Evolutionary conservation across 2,329 filamentous ascomycete genomes (phyloP), one percentile per base, ranked within the genome.

Genomic region (Domatiomyces catenatus): DNA sequence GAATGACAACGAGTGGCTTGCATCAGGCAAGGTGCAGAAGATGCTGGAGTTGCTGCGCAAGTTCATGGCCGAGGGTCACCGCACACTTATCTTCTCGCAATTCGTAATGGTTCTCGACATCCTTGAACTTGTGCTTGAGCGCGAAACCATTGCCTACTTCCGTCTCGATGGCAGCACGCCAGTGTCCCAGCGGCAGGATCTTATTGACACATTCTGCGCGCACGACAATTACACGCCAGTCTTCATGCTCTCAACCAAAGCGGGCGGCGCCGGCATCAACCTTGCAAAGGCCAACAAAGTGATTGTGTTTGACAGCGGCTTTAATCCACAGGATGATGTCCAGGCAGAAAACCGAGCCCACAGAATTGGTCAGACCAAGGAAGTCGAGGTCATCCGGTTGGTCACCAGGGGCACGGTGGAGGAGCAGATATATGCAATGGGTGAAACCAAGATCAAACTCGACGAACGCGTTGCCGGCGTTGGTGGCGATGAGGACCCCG

Each of bases 291-390:
- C 92, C 3, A 96, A 96, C 71, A 96, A 95, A 68, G 90, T 98
- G 59, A 80, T 98, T 67, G 92, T 98, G 61, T 95, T 96, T 64
- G 92, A 98, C 67, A 84, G 85, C 56, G 86, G 83, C n/a, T 94
- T 95, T 70, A 98, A 98, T 60, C 92, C 92, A 0, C 92, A 98
- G 64, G 90, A 96, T 59, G 92, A 98, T 63, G 81, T 94, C n/a
- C 92, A 98, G 66, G 92, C 92, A 0, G 92, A 96, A 71, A 96
- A 98, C 65, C 82, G 92, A 17, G 92, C 92, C 0, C 92, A 98
- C 68, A 83, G 92, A 12, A 86, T 98, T 7, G 92, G 92, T 0
- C 92, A 98, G 71, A 89, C 79, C 26, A 75, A 86, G 15, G 84
- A 90, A 36, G 92, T 98, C 1, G 90, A 98, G 64, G 84, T 98